A percentile compares a stretch with the other conserved stretches of the same genome.
Conservation (phyloP, 768 basidiomycete genomes). For the Lanmaoa rubissima region DNA sequence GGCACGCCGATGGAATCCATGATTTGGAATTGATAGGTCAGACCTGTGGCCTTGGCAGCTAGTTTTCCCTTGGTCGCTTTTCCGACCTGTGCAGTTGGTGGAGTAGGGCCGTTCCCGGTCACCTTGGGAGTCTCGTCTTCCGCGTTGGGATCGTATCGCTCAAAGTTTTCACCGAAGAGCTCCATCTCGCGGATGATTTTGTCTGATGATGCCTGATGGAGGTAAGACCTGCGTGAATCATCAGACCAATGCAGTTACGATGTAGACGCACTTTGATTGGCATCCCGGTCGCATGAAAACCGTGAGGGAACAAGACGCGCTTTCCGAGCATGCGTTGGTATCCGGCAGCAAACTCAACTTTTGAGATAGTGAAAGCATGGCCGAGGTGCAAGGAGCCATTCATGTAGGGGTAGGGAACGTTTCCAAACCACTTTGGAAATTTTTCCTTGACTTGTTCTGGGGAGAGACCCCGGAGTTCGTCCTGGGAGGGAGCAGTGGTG, state of each 20-base stretch:
- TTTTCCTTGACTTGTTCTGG: conserved; percentile 64
- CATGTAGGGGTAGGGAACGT: conserved; percentile 97
- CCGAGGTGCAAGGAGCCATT: conserved; percentile 97
- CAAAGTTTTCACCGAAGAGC: conserved; percentile 90
- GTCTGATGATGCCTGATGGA: conserved; percentile 85
- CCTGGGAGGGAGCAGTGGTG: conserved; percentile 70
- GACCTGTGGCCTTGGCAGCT: conserved; percentile 87
- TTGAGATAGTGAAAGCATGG: conserved; percentile 97
- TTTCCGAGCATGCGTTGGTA: conserved; percentile 96
- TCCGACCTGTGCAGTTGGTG: conserved; percentile 49
- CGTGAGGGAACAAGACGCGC: conserved; percentile 93
- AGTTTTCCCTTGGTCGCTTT: conserved; percentile 98
- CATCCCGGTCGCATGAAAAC: conserved; percentile 97
- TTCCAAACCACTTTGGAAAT: conserved; percentile 97
- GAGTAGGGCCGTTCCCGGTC: conserved; percentile 41
- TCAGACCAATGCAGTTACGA: neutral
- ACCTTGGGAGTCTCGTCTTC: conserved; percentile 44
- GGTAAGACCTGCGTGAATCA: neutral
- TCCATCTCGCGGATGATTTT: conserved; percentile 98
- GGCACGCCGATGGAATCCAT: conserved; percentile 93
- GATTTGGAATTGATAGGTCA: conserved; percentile 98
- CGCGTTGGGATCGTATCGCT: conserved; percentile 45
- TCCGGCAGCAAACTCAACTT: conserved; percentile 95
- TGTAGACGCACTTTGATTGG: conserved; percentile 85
- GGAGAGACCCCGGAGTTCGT: conserved; percentile 63